Evolutionary conservation across 441 rosid genomes (phyloP).

Genomic region (Syzygium syzygioides): DNA sequence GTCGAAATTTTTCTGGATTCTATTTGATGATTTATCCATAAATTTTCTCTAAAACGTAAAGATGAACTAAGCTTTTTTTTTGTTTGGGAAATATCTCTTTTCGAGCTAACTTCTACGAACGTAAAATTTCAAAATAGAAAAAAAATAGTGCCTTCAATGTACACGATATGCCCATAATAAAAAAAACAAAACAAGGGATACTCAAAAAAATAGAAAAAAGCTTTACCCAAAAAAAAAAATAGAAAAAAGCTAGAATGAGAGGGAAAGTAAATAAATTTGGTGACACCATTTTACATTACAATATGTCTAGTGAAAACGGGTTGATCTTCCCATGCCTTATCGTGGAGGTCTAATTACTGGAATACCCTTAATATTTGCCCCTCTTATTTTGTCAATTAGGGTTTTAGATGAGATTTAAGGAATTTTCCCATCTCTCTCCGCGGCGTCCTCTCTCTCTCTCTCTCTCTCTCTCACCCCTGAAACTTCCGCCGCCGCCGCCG

Average conservation of each 20-base stretch:
- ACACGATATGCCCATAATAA: neutral
- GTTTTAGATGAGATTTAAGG: neutral
- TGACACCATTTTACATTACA: neutral
- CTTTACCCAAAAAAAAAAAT: neutral
- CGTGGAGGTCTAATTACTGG: neutral
- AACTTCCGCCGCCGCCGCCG: neutral
- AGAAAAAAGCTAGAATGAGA: neutral
- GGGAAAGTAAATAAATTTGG: neutral
- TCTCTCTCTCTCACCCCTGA: neutral
- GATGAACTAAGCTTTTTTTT: neutral
- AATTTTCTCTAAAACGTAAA: neutral
- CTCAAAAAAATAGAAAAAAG: neutral
- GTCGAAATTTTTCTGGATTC: neutral
- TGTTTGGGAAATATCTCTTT: neutral
- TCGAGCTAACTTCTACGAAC: neutral
- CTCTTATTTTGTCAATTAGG: neutral
- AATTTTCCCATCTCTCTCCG: neutral
- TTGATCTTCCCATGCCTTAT: neutral
- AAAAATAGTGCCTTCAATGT: neutral
- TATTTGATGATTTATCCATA: neutral
- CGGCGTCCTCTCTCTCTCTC: neutral
- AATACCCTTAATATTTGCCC: neutral
- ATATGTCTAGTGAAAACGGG: neutral
- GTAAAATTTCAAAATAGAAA: neutral
- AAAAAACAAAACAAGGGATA: neutral